phyloP scores from a whole-genome alignment of 2,329 filamentous ascomycete species.

The Macroventuria anomochaeta region DNA sequence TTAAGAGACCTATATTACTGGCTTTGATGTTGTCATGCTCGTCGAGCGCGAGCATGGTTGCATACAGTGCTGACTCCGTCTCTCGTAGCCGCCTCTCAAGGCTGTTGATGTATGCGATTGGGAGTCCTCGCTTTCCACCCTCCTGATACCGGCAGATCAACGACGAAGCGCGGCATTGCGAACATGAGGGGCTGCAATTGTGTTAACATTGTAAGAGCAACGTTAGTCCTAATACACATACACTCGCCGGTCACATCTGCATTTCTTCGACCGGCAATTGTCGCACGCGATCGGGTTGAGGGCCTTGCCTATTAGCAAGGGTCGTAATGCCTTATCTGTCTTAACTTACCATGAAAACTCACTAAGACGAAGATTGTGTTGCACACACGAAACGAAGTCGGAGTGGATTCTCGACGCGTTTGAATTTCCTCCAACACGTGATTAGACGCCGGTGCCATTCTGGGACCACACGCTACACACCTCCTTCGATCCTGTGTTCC shows the following conservation, averaged over 20 bases:
- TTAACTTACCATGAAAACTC: background rate
- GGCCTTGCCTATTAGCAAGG: constrained; percentile 3
- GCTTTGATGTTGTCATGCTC: constrained; percentile 3
- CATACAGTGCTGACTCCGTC: constrained; percentile 33
- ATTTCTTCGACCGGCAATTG: constrained; percentile 36
- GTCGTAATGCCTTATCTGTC: too few species aligned
- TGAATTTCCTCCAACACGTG: background rate
- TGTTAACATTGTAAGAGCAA: background rate
- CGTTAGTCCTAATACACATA: constrained; percentile 5
- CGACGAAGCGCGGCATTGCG: constrained; percentile 27
- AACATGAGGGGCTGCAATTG: constrained; percentile 31
- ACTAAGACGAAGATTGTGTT: background rate
- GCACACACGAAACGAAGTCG: background rate
- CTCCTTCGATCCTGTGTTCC: background rate
- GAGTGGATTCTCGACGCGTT: background rate
- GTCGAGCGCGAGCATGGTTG: constrained; percentile 21
- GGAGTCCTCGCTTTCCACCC: constrained; percentile 36
- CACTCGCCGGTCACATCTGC: constrained; percentile 38
- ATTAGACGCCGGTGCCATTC: background rate
- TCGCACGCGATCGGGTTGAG: constrained; percentile 38
- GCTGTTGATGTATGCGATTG: constrained; percentile 33
- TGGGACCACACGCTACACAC: background rate
- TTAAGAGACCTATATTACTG: background rate
- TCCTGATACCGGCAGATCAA: constrained; percentile 32
- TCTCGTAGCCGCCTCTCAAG: constrained; percentile 34